phyloP scores from a whole-genome alignment of 2,329 filamentous ascomycete genomes.

The Tolypocladium cylindrosporum region DNA sequence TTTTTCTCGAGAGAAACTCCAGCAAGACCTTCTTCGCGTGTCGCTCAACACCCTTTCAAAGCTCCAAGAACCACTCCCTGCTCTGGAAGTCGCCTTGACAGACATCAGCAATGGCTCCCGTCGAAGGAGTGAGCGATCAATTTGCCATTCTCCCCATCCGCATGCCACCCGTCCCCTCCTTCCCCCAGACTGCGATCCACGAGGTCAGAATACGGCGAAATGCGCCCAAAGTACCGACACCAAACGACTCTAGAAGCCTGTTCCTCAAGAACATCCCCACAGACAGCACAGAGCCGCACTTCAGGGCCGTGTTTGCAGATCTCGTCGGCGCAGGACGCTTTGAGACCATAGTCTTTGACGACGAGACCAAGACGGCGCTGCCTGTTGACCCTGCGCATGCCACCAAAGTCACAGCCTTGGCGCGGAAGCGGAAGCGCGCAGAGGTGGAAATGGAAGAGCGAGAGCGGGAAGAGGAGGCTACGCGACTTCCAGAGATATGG shows the following conservation, averaged over 20 bases:
- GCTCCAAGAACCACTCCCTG: background rate
- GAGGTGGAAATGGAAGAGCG: conserved; percentile 46
- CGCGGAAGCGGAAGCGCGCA: conserved; percentile 29
- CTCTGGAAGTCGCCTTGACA: background rate
- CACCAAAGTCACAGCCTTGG: conserved; percentile 22
- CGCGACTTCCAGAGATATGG: conserved; percentile 63
- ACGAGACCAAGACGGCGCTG: conserved; percentile 34
- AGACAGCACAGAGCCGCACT: conserved; percentile 68
- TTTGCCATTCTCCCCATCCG: conserved; percentile 62
- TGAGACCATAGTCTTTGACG: conserved; percentile 67
- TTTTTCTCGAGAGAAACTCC: background rate
- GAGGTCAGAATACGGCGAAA: conserved; percentile 83
- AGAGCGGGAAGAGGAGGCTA: conserved; percentile 45
- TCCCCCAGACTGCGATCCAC: conserved; percentile 55
- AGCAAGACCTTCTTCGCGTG: background rate
- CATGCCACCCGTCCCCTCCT: conserved; percentile 54
- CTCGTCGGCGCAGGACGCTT: conserved; percentile 71
- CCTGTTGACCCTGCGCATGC: conserved; percentile 40
- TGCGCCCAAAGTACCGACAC: conserved; percentile 65
- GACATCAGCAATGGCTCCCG: conserved; percentile 15
- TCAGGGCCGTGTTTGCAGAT: conserved; percentile 64
- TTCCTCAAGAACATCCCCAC: conserved; percentile 87
- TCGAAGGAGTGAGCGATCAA: conserved; percentile 30
- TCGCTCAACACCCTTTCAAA: background rate
- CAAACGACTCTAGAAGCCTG: conserved; percentile 66